These are phyloP conservation scores for Tetrapisispora phaffii DNA, from an alignment of 805 yeast species.

Conservation along the genomic window DNA sequence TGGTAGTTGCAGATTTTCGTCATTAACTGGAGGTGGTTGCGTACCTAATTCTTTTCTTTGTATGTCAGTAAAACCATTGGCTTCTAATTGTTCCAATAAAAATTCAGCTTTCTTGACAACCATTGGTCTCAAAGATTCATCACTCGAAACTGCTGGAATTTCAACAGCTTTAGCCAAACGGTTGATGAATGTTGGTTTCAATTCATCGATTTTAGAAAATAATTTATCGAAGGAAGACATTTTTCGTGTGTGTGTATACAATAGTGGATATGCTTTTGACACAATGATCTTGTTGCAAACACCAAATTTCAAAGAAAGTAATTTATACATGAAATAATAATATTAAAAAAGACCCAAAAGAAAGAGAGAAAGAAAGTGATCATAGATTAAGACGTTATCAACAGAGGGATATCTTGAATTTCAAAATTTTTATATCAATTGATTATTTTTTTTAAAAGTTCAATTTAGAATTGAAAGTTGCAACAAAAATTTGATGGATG, in stretches of 20 bases:
- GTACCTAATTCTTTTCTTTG: conserved; percentile 73
- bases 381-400: no score
- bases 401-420: no score
- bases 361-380: neutral
- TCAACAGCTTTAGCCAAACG: conserved; percentile 78
- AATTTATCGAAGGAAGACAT: conserved; percentile 19
- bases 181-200: conserved; percentile 63
- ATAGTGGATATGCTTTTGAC: neutral
- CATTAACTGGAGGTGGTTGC: conserved; percentile 85
- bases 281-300: neutral
- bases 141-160: conserved; percentile 91
- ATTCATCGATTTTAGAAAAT: conserved; percentile 55
- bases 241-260: neutral
- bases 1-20: conserved; percentile 64
- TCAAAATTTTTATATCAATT: no score
- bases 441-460: no score
- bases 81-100: conserved; percentile 55
- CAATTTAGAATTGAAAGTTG: no score
- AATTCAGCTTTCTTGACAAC: conserved; percentile 87
- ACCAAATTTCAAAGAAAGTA: neutral
- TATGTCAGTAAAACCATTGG: conserved; percentile 73
- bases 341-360: neutral
- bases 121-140: conserved; percentile 76
- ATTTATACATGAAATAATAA: neutral
- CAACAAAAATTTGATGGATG: no score